Evolutionary conservation across 768 basidiomycete genomes (phyloP).

Genomic region (Collybia mongolica): DNA sequence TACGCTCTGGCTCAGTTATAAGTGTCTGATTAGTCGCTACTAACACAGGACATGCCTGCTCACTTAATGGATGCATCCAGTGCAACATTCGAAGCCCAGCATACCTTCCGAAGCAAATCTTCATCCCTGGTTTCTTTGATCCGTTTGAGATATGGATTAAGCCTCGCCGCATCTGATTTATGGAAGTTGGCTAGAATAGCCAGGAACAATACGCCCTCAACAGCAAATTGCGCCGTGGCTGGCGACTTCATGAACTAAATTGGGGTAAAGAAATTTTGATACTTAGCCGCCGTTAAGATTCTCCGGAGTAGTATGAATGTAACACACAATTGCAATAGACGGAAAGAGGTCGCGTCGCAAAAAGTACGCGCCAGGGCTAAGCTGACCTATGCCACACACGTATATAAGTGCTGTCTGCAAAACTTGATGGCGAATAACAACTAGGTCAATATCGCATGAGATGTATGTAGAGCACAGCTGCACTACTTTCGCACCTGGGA

Average conservation of each 20-base stretch:
- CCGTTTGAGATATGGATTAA: slow-evolving; percentile 62
- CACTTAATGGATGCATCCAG: slow-evolving; percentile 53
- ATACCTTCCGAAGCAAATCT: slow-evolving; percentile 54
- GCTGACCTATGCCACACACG: slow-evolving; percentile 56
- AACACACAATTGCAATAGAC: slow-evolving; percentile 45
- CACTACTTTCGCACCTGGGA: slow-evolving; percentile 38
- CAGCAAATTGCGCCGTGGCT: slow-evolving; percentile 53
- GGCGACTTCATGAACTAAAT: slow-evolving; percentile 54
- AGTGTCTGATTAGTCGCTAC: background rate
- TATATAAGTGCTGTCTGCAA: slow-evolving; percentile 59
- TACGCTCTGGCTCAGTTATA: slow-evolving; percentile 42
- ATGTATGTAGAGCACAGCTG: background rate
- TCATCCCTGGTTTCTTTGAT: slow-evolving; percentile 47
- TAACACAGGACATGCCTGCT: slow-evolving; percentile 10
- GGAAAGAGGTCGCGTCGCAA: slow-evolving; percentile 62
- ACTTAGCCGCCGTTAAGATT: background rate
- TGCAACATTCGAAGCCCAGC: slow-evolving; percentile 54
- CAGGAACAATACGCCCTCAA: slow-evolving; percentile 61
- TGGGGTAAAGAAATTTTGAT: background rate
- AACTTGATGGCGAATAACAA: slow-evolving; percentile 45
- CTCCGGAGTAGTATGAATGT: background rate
- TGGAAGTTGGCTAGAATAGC: slow-evolving; percentile 69
- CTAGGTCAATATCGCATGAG: slow-evolving; percentile 25
- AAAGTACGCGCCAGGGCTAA: slow-evolving; percentile 73
- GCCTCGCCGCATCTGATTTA: slow-evolving; percentile 66